These are phyloP conservation scores for Penicillium coffeae DNA, from an alignment of 495 filamentous ascomycete genomes.

Conservation along the genomic window DNA sequence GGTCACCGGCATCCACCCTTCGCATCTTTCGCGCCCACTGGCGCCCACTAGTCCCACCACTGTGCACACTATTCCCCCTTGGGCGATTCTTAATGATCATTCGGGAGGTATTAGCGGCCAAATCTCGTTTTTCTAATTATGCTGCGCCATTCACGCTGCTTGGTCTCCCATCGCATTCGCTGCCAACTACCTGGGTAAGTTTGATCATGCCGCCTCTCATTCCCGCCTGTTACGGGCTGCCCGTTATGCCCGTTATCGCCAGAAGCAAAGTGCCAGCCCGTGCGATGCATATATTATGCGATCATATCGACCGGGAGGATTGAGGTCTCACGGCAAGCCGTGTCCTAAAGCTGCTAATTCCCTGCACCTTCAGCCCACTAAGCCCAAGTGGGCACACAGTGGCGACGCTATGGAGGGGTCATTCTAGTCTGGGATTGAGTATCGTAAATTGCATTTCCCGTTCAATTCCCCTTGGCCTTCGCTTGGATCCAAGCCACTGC, in stretches of 20 bases:
- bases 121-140: too few relatives aligned
- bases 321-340: background rate
- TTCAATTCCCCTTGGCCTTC: background rate
- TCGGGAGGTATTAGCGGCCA: too few relatives aligned
- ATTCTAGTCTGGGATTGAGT: background rate
- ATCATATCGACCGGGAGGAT: background rate
- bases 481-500: constrained; percentile 12
- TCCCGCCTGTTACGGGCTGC: too few relatives aligned
- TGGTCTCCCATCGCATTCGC: background rate
- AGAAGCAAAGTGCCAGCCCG: too few relatives aligned
- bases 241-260: too few relatives aligned
- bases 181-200: too few relatives aligned
- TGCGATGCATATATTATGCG: background rate
- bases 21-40: background rate
- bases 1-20: background rate
- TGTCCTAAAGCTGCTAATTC: constrained; percentile 4
- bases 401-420: constrained; percentile 9
- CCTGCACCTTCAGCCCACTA: constrained; percentile 2
- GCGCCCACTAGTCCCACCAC: background rate
- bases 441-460: background rate
- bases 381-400: constrained; percentile 4
- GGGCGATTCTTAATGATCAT: background rate
- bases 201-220: too few relatives aligned
- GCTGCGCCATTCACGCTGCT: background rate
- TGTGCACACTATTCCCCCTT: background rate